These are phyloP conservation scores for Lasiodiplodia hormozganensis DNA, from an alignment of 2,329 filamentous ascomycete species.

Conservation along the genomic window DNA sequence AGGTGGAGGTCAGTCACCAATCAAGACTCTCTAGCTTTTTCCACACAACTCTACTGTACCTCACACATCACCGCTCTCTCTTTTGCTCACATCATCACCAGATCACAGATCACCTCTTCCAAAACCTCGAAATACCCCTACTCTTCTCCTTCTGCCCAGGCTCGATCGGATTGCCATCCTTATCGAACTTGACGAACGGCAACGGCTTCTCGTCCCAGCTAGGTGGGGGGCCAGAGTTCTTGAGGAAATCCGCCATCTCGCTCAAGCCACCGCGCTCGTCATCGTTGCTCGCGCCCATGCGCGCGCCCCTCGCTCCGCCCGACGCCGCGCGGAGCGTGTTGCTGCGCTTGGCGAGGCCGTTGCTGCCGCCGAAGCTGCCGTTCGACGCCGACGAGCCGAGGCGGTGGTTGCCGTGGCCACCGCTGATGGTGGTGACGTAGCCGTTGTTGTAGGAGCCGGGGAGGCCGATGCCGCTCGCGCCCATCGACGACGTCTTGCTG, in stretches of 20 bases:
- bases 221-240: slow-evolving; percentile 49
- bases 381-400: slow-evolving; percentile 3
- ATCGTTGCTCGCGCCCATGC: neutral
- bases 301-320: neutral
- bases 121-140: slow-evolving; percentile 14
- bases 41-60: neutral
- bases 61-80: neutral
- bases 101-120: slow-evolving; percentile 22
- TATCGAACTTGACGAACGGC: slow-evolving; percentile 27
- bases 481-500: neutral
- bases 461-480: neutral
- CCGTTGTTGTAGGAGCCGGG: neutral
- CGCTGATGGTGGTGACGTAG: neutral
- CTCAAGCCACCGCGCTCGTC: slow-evolving; percentile 32
- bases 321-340: neutral
- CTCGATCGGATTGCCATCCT: slow-evolving; percentile 25
- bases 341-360: neutral
- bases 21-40: neutral
- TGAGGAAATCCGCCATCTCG: slow-evolving; percentile 54
- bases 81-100: neutral
- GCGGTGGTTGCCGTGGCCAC: neutral
- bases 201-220: slow-evolving; percentile 9
- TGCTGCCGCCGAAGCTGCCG: neutral
- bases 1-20: neutral
- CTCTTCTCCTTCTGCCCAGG: neutral